Evolutionary conservation across 108 stramenopile species (phyloP).

Genomic region (Cylindrotheca fusiformis): DNA sequence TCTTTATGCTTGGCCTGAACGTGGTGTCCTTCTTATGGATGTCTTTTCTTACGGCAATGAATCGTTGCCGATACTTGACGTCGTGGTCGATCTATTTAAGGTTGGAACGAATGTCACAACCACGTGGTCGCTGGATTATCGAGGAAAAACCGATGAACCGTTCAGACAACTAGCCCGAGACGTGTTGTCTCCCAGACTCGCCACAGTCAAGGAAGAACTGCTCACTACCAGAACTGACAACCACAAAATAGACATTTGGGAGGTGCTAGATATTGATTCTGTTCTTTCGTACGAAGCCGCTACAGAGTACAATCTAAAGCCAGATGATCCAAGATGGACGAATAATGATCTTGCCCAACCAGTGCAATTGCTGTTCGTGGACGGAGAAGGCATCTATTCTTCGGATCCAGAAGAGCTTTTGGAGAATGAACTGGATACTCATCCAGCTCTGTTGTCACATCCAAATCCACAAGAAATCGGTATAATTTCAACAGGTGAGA

Average conservation of each 20-base stretch:
- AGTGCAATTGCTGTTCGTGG: conserved; percentile 25
- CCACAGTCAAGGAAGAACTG: neutral
- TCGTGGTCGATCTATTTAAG: neutral
- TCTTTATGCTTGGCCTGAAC: neutral
- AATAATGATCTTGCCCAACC: conserved; percentile 37
- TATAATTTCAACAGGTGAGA: neutral
- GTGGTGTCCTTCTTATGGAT: neutral
- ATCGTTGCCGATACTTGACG: neutral
- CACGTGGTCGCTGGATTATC: neutral
- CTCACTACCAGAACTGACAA: neutral
- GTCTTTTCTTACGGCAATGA: neutral
- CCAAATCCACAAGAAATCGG: neutral
- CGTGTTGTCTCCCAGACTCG: neutral
- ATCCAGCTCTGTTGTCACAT: neutral
- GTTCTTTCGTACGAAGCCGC: conserved; percentile 34
- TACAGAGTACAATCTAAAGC: conserved; percentile 27
- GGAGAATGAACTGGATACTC: conserved; percentile 15
- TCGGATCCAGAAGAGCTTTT: conserved; percentile 37
- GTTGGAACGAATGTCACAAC: neutral
- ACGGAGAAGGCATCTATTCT: neutral
- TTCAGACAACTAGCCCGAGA: neutral
- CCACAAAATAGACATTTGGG: neutral
- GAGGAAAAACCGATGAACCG: neutral
- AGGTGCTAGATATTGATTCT: neutral
- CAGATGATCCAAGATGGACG: conserved; percentile 55